Evolutionary conservation across 352 stramenopile genomes (phyloP).

Genomic region (Pythium aquatile): DNA sequence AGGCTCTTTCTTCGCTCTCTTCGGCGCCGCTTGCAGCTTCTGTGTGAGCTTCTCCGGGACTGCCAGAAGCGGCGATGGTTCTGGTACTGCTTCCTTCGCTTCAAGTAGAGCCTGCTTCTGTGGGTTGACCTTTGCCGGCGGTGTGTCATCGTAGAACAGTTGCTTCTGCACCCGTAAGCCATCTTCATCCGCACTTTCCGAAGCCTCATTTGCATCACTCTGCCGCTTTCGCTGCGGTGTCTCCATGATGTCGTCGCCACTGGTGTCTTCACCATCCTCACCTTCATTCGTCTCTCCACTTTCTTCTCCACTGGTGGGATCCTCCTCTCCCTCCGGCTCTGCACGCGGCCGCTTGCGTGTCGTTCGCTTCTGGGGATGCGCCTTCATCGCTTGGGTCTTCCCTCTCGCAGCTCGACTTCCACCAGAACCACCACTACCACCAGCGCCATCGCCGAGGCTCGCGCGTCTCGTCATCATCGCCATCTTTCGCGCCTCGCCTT

Average conservation of each 20-base stretch:
- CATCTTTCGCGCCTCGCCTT: slow-evolving; percentile 8
- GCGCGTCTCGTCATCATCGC: neutral
- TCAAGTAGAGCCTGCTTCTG: neutral
- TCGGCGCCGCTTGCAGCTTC: neutral
- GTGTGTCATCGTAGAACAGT: slow-evolving; percentile 26
- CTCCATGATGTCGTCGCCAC: slow-evolving; percentile 4
- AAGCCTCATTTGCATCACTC: neutral
- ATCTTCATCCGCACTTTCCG: slow-evolving; percentile 6
- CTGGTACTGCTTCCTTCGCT: neutral
- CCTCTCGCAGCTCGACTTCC: neutral
- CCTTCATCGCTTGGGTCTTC: neutral
- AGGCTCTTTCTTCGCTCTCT: neutral
- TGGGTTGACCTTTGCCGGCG: slow-evolving; percentile 16
- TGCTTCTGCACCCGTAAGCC: slow-evolving; percentile 22
- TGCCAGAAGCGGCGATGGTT: neutral
- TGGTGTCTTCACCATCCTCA: neutral
- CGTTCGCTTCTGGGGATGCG: neutral
- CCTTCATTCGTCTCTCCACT: slow-evolving; percentile 3
- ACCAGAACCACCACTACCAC: neutral
- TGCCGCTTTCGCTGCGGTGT: slow-evolving; percentile 14
- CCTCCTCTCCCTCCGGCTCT: slow-evolving; percentile 14
- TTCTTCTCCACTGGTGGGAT: neutral
- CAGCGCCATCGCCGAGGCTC: neutral
- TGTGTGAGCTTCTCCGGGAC: neutral
- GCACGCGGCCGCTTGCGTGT: slow-evolving; percentile 11